These are phyloP conservation scores for Narthecium ossifragum DNA, from an alignment of 106 monocot genomes.

Conservation along the genomic window DNA sequence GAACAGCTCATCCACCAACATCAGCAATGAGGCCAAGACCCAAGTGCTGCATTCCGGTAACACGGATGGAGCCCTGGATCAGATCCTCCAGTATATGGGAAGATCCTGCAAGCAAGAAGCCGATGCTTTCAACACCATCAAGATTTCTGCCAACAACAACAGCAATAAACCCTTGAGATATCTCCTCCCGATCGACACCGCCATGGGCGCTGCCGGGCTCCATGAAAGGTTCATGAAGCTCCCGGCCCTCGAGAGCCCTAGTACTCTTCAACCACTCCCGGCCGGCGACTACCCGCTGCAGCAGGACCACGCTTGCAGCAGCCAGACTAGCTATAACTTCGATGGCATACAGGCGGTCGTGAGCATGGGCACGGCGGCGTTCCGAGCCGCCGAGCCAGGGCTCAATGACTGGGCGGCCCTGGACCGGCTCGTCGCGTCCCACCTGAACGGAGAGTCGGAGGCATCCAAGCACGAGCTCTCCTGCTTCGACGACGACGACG, in stretches of 20 bases:
- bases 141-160: not conserved
- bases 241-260: slow-evolving; percentile 65
- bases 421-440: slow-evolving; percentile 67
- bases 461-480: slow-evolving; percentile 15
- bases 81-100: slow-evolving; percentile 13
- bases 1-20: slow-evolving; percentile 23
- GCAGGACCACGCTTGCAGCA: slow-evolving; percentile 1
- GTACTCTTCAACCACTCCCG: not conserved
- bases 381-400: slow-evolving; percentile 9
- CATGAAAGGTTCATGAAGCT: slow-evolving; percentile 64
- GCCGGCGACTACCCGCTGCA: not conserved
- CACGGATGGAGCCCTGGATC: slow-evolving; percentile 51
- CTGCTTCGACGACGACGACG: slow-evolving; percentile 29
- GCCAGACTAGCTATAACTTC: slow-evolving; percentile 8
- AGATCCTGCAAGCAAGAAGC: slow-evolving; percentile 14
- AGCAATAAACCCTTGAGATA: slow-evolving; percentile 4
- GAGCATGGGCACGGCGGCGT: not conserved
- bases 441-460: slow-evolving; percentile 56
- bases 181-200: slow-evolving; percentile 28
- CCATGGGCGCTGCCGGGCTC: slow-evolving; percentile 6
- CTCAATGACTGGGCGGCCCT: slow-evolving; percentile 63
- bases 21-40: slow-evolving; percentile 22
- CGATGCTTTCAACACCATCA: slow-evolving; percentile 8
- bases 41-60: slow-evolving; percentile 21
- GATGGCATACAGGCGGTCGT: slow-evolving; percentile 23